Evolutionary conservation across 176 grass and related monocot species (phyloP).

Genomic region (Saccharum spontaneum): DNA sequence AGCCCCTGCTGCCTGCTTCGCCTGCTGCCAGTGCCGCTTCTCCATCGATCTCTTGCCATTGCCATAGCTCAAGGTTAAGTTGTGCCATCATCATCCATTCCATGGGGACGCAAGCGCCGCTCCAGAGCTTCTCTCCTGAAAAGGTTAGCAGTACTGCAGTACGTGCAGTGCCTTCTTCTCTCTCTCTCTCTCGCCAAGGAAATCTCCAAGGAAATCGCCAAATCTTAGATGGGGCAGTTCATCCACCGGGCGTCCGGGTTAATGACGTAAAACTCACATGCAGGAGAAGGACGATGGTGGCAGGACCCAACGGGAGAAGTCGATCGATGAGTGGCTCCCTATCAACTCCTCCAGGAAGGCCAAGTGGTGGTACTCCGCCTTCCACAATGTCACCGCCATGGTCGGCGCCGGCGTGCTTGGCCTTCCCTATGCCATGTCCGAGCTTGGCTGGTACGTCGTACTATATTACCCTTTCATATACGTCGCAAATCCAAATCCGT

Average conservation of each 20-base stretch:
- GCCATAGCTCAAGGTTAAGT: not conserved
- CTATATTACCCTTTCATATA: not conserved
- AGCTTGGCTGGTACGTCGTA: constrained; percentile 69
- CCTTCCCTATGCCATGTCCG: constrained; percentile 81
- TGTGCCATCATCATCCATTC: not conserved
- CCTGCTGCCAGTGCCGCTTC: not conserved
- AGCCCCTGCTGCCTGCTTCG: not conserved
- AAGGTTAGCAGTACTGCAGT: too few relatives aligned
- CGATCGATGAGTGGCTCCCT: constrained; percentile 72
- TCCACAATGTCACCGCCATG: constrained; percentile 99
- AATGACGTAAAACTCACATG: not conserved
- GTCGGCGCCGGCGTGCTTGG: constrained; percentile 92
- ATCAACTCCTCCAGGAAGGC: constrained; percentile 78
- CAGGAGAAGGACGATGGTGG: not conserved
- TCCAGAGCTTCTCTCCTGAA: not conserved
- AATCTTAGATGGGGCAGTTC: not conserved
- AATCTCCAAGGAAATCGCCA: too few relatives aligned
- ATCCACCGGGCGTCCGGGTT: too few relatives aligned
- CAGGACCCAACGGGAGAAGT: constrained; percentile 34
- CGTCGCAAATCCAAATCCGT: not conserved
- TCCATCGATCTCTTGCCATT: not conserved
- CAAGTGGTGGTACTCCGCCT: constrained; percentile 95
- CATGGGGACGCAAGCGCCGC: not conserved
- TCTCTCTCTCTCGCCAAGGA: too few relatives aligned
- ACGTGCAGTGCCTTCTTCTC: not conserved